These are phyloP conservation scores for Fusarium transvaalense DNA, from an alignment of 2,329 filamentous ascomycete genomes.

Conservation along the genomic window DNA sequence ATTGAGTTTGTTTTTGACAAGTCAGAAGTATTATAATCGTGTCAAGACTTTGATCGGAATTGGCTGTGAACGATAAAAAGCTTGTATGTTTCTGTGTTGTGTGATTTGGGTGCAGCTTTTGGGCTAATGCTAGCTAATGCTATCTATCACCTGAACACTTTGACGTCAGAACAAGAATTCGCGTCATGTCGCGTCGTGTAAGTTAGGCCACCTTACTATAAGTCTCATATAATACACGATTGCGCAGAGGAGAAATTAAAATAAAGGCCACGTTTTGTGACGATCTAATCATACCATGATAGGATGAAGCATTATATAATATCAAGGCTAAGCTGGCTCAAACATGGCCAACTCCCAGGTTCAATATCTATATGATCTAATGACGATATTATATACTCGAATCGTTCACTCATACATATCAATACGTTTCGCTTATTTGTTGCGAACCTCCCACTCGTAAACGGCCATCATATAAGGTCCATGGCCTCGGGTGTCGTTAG, in stretches of 20 bases:
- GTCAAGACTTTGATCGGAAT: no score
- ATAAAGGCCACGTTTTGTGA: neutral
- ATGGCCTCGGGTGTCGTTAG: conserved; percentile 49
- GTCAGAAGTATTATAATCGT: neutral
- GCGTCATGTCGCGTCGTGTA: neutral
- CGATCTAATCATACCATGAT: neutral
- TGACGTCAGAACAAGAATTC: neutral
- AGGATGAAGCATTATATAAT: neutral
- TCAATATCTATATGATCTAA: conserved; percentile 15
- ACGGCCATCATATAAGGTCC: conserved; percentile 50
- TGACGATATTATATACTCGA: neutral
- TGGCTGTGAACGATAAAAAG: neutral
- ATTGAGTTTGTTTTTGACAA: neutral
- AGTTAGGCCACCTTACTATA: no score
- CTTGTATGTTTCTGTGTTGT: neutral
- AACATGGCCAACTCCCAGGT: neutral
- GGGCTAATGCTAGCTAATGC: neutral
- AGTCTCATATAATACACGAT: no score
- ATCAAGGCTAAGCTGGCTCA: neutral
- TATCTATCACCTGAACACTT: neutral
- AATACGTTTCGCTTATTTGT: conserved; percentile 8
- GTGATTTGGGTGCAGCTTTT: neutral
- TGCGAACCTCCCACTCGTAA: conserved; percentile 47
- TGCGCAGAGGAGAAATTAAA: accelerated
- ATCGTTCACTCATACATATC: conserved; percentile 3